A percentile compares a stretch with the other conserved stretches of the same genome.
Conservation (phyloP, 805 yeast genomes). For the Wickerhamiella kazuoi region DNA sequence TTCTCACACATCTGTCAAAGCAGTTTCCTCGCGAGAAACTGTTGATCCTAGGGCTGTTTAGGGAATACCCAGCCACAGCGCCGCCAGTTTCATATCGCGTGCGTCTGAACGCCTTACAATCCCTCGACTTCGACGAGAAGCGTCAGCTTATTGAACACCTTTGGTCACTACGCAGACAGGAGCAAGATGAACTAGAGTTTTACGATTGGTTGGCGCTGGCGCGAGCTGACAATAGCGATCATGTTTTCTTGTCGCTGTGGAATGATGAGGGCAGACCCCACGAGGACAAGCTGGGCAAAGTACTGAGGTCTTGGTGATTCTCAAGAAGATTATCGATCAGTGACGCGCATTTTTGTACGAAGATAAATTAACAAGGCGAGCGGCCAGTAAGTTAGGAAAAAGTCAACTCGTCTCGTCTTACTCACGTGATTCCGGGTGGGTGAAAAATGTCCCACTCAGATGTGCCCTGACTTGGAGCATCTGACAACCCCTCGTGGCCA, state of each 20-base stretch:
- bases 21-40: conserved; percentile 7
- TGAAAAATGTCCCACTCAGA: too few relatives aligned
- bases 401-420: too few relatives aligned
- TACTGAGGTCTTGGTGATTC: neutral
- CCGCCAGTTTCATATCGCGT: conserved; percentile 11
- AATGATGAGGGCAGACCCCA: neutral
- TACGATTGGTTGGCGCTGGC: conserved; percentile 15
- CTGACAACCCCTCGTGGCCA: too few relatives aligned
- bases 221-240: conserved; percentile 4
- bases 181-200: conserved; percentile 4
- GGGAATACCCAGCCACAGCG: conserved; percentile 7
- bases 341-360: too few relatives aligned
- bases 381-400: too few relatives aligned
- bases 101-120: conserved; percentile 11
- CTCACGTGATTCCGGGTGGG: too few relatives aligned
- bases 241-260: neutral
- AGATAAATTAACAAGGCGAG: too few relatives aligned
- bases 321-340: too few relatives aligned
- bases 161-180: conserved; percentile 7
- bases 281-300: neutral
- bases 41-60: conserved; percentile 7
- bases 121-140: conserved; percentile 5
- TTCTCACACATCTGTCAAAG: conserved; percentile 9
- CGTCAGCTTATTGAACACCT: conserved; percentile 3
- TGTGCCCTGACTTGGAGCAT: too few relatives aligned